phyloP scores from a whole-genome alignment of 352 stramenopile genomes.

The Pythium pectinolyticum region DNA sequence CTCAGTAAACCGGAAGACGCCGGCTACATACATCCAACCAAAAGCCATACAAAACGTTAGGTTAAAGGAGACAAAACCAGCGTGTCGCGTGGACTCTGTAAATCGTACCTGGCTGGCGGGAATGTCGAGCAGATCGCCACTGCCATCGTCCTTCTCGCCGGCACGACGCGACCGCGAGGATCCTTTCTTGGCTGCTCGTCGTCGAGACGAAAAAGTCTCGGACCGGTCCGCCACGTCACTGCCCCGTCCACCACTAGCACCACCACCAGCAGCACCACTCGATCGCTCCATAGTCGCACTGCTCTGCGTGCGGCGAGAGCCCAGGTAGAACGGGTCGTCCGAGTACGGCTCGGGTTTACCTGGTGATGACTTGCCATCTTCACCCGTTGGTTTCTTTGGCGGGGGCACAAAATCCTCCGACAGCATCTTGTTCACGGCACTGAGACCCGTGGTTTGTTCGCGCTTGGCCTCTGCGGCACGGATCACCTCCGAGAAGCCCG shows the following conservation, averaged over 20 bases:
- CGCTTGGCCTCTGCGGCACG: constrained; percentile 66
- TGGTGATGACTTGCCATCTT: constrained; percentile 3
- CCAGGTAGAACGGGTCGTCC: constrained; percentile 76
- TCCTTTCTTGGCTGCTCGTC: constrained; percentile 68
- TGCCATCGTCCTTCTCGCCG: constrained; percentile 52
- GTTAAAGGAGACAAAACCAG: not conserved
- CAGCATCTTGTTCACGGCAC: constrained; percentile 77
- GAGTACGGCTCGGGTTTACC: constrained; percentile 68
- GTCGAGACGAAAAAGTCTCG: constrained; percentile 69
- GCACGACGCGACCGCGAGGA: constrained; percentile 45
- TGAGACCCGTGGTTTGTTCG: constrained; percentile 60
- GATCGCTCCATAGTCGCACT: constrained; percentile 34
- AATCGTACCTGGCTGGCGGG: constrained; percentile 22
- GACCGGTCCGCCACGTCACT: constrained; percentile 46
- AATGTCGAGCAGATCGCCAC: constrained; percentile 65
- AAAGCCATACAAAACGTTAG: not conserved
- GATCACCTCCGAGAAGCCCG: constrained; percentile 67
- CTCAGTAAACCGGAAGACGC: constrained; percentile 47
- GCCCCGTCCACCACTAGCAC: constrained; percentile 14
- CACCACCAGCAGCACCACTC: constrained; percentile 7
- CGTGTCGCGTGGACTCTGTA: not conserved
- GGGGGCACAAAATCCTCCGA: constrained; percentile 69
- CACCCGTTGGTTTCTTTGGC: constrained; percentile 42
- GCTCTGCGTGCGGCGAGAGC: constrained; percentile 52
- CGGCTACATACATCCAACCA: not conserved